Evolutionary conservation across 306 rosid species (phyloP).

Genomic region (Benincasa hispida): DNA sequence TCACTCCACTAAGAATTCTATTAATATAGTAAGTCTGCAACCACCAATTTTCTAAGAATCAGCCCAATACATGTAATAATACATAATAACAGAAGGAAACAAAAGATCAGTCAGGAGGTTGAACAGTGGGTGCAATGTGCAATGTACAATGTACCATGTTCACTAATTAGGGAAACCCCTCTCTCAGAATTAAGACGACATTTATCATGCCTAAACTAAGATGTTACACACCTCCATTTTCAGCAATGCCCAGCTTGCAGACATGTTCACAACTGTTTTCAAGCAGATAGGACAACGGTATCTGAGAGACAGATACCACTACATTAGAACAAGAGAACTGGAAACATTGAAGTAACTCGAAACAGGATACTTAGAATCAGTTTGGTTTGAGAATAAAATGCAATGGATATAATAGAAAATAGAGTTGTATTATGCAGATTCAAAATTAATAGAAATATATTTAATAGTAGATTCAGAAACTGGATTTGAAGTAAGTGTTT

Average conservation of each 20-base stretch:
- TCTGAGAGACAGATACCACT: conserved; percentile 19
- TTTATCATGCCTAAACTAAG: neutral
- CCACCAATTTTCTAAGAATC: neutral
- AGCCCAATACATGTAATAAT: neutral
- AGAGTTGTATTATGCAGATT: neutral
- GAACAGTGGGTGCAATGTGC: neutral
- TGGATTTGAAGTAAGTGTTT: neutral
- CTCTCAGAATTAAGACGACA: neutral
- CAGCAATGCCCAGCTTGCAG: conserved; percentile 26
- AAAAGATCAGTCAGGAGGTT: neutral
- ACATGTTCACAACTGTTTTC: conserved; percentile 39
- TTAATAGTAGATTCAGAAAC: neutral
- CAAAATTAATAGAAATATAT: neutral
- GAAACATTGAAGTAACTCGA: neutral
- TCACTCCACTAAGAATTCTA: neutral
- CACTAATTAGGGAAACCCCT: neutral
- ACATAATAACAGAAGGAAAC: neutral
- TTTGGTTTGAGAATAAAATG: conserved; percentile 1
- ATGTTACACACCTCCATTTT: conserved; percentile 32
- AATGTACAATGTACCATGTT: neutral
- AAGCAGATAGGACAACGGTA: conserved; percentile 65
- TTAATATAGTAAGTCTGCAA: neutral
- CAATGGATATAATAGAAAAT: neutral
- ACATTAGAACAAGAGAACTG: neutral
- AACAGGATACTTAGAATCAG: neutral